Percentiles rank a stretch among this genome's conserved stretches.
Conservation (phyloP, 768 basidiomycete genomes). For the Pulveroboletus sp. region DNA sequence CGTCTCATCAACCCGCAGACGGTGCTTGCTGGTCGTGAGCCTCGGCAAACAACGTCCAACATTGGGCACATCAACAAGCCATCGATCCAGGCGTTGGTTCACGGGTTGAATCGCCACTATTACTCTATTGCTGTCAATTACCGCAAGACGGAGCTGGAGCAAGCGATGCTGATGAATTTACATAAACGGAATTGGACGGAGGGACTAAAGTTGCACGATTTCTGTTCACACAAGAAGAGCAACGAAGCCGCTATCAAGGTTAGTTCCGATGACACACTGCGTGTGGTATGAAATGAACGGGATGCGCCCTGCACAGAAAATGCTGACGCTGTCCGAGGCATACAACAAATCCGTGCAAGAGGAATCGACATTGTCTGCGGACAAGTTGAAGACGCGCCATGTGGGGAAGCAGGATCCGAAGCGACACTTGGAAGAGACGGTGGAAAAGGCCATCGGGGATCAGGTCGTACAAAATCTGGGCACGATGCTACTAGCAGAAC, state of each 20-base stretch:
- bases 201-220: slow-evolving; percentile 89
- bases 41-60: slow-evolving; percentile 95
- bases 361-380: slow-evolving; percentile 89
- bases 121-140: slow-evolving; percentile 98
- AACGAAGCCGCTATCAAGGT: slow-evolving; percentile 98
- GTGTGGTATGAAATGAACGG: slow-evolving; percentile 18
- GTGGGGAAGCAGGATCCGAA: slow-evolving; percentile 99
- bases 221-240: slow-evolving; percentile 78
- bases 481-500: slow-evolving; percentile 91
- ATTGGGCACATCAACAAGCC: slow-evolving; percentile 99
- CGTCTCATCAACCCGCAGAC: slow-evolving; percentile 91
- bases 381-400: slow-evolving; percentile 95
- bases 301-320: slow-evolving; percentile 40
- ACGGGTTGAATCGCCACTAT: slow-evolving; percentile 96
- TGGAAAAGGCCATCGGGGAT: slow-evolving; percentile 97
- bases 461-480: slow-evolving; percentile 95
- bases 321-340: slow-evolving; percentile 88
- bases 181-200: slow-evolving; percentile 99
- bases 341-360: slow-evolving; percentile 99
- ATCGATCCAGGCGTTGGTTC: slow-evolving; percentile 97
- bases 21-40: slow-evolving; percentile 89
- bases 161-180: slow-evolving; percentile 97
- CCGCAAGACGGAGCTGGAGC: slow-evolving; percentile 96
- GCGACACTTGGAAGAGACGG: slow-evolving; percentile 94
- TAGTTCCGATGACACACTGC: slow-evolving; percentile 24